Evolutionary conservation across 331 rosid species (phyloP), one percentile per base, ranked within the genome.

Genomic region (Acacia concinna): DNA sequence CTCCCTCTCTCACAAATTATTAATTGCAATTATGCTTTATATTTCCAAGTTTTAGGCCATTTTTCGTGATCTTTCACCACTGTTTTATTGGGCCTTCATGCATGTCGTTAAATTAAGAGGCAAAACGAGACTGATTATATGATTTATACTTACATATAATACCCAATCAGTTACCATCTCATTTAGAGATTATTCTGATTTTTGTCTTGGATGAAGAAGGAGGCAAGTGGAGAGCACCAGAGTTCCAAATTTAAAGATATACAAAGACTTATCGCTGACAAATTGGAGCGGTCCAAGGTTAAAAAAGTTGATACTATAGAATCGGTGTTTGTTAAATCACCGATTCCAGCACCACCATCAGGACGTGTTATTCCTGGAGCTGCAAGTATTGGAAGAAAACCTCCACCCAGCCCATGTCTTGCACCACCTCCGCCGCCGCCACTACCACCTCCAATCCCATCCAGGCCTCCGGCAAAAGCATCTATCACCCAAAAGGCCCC

Each of bases 201-300:
- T 75, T 71, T 79, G 9, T 75, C 65, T 71, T 84, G 38, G 43
- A 79, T 86, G 89, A 79, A 86, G 92, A 82, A 74, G 87, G 86
- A 77, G 63, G 17, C 78, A 79, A 72, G 79, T 79, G 90, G 87
- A 77, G 90, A 82, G 76, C 79, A 78, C 83, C 89, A 85, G 81
- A 86, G 82, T 35, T 83, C 91, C 28, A 88, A 85, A 41, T 85
- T 89, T 63, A 90, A 90, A 79, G 96, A 90, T 82, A 90, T 89
- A 71, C 93, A 88, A 86, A 89, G 86, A 74, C 92, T 89, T 78
- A 88, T 90, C 79, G 94, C 93, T 85, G 87, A 88, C 85, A 94
- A 92, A 80, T 79, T 92, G 84, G 87, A 89, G 84, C 14, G 78
- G 63, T 84, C 96, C 10, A 87, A 66, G 56, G 88, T 51, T 0